Base-by-base conservation (phyloP, 2,329 filamentous ascomycete genomes). In the Aspergillus novoparasiticus region DNA sequence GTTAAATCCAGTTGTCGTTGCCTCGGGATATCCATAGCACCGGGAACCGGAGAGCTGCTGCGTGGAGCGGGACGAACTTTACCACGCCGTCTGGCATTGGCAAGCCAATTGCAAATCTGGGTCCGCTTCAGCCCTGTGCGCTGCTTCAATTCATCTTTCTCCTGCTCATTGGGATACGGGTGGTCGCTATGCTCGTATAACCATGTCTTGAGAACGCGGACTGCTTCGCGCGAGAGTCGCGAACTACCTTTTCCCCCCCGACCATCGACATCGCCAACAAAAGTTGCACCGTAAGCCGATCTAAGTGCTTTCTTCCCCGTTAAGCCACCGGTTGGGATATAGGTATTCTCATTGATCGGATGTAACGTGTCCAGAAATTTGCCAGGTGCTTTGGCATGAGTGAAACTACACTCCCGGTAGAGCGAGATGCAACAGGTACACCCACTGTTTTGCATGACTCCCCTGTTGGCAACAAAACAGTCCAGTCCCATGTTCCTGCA, bases 71-170 rank as follows among this genome's bases (percentile, higher is more conserved):
- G 83, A 55, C 89, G 87, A 60, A 90, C 88, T 80, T 96, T 97
- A 70, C 91, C 89, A 66, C 93, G 86, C 61, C 93, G 87, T 50
- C 93, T 88, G 62, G 93, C 93, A 77, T 97, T 97, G 63, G 93
- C 93, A 54, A 97, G 87, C 93, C 93, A 97, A 75, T 96, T 96
- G 12, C 89, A 90, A 70, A 97, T 94, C 73, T 97, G 94, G 16
- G 85, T 90, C 71, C 92, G 88, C 75, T 88, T 93, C 46, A 97
- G 83, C 9, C 93, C 92, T 0, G 93, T 97, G 70, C 90, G 86
- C 54, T 86, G 84, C 76, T 93, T 90, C 30, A 97, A 82, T 65
- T 87, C 85, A 68, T 93, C 90, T 73, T 94, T 96, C 74, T 97
- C 92, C 63, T 93, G 89, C 50, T 96, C 93, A 39, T 88, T 94